These are phyloP conservation scores for Saturnispora serradocipensis DNA, from an alignment of 805 yeast genomes.

Conservation along the genomic window DNA sequence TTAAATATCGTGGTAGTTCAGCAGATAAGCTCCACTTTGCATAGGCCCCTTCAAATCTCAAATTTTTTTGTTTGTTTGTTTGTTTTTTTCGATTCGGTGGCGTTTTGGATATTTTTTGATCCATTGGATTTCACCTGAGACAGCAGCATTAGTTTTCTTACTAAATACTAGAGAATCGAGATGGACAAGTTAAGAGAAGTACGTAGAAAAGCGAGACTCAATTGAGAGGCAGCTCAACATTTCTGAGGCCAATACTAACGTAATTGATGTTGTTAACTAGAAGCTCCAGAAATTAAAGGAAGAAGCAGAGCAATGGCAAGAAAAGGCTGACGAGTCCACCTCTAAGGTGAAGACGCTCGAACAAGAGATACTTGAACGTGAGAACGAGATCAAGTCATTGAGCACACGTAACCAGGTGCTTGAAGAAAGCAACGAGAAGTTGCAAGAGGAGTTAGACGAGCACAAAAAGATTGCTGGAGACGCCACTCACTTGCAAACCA, in stretches of 20 bases:
- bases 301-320: conserved; percentile 97
- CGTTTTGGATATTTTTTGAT: neutral
- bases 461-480: conserved; percentile 85
- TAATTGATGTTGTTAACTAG: conserved; percentile 28
- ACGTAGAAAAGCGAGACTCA: conserved; percentile 17
- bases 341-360: conserved; percentile 80
- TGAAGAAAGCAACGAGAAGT: conserved; percentile 74
- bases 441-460: conserved; percentile 64
- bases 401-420: conserved; percentile 84
- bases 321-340: conserved; percentile 81
- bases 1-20: no score
- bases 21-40: no score
- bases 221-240: neutral
- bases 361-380: conserved; percentile 86
- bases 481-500: conserved; percentile 76
- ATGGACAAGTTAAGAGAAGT: conserved; percentile 46
- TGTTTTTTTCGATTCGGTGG: neutral
- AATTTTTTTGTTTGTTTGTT: neutral
- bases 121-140: neutral
- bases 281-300: conserved; percentile 82
- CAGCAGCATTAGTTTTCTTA: neutral
- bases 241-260: neutral
- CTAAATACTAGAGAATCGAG: neutral
- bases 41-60: no score
- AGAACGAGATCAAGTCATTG: conserved; percentile 88